Conservation (phyloP, 805 yeast species). For the Candida vartiovaarae region DNA sequence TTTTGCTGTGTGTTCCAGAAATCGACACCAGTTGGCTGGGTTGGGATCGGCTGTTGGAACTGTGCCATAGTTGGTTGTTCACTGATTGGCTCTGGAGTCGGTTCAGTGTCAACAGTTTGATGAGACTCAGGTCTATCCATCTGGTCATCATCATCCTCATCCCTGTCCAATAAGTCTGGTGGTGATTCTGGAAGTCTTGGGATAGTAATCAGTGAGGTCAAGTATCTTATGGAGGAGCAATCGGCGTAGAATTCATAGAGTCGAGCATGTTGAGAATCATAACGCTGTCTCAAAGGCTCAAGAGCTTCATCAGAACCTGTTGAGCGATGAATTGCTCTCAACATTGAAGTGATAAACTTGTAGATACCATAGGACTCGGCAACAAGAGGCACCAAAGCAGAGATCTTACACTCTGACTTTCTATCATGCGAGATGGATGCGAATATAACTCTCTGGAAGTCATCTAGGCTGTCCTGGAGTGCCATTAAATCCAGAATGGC, state of each 20-base stretch:
- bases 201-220: conserved; percentile 73
- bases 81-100: conserved; percentile 37
- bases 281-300: conserved; percentile 65
- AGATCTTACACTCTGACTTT: conserved; percentile 66
- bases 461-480: conserved; percentile 77
- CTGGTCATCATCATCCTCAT: conserved; percentile 15
- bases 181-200: conserved; percentile 43
- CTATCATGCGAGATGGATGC: conserved; percentile 58
- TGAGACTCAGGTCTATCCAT: conserved; percentile 18
- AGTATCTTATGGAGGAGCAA: conserved; percentile 75
- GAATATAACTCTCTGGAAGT: conserved; percentile 68
- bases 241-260: conserved; percentile 84
- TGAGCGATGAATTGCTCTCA: conserved; percentile 76
- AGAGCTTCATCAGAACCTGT: conserved; percentile 71
- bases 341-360: conserved; percentile 83
- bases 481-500: conserved; percentile 79
- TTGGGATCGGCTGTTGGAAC: conserved; percentile 32
- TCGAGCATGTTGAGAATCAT: conserved; percentile 48
- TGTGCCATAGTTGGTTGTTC: conserved; percentile 35
- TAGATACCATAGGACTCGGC: conserved; percentile 91
- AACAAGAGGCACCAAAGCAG: conserved; percentile 84
- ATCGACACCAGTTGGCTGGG: conserved; percentile 51
- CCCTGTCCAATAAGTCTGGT: conserved; percentile 26
- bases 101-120: conserved; percentile 10
- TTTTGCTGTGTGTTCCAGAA: conserved; percentile 42